Conservation (phyloP, 768 basidiomycete species). For the Sporobolomyces roseus region DNA sequence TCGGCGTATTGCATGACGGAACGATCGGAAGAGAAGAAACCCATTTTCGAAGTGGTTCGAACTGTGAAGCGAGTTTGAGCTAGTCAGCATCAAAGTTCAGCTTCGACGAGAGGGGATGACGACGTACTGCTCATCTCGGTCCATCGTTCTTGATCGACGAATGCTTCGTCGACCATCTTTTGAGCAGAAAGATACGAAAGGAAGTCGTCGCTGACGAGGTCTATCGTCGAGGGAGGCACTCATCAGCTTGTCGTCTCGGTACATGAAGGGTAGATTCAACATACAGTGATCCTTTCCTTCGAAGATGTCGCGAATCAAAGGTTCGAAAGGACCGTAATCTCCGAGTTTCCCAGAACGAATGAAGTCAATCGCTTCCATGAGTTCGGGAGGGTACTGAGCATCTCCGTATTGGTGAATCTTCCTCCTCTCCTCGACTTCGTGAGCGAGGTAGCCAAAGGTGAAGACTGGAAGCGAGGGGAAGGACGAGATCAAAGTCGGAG, state of each 20-base stretch:
- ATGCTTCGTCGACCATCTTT: conserved; percentile 81
- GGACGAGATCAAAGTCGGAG: neutral
- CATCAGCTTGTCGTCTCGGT: neutral
- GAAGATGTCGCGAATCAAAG: conserved; percentile 37
- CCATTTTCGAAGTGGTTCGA: conserved; percentile 62
- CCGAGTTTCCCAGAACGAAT: conserved; percentile 78
- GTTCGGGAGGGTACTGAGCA: conserved; percentile 67
- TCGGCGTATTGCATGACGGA: conserved; percentile 90
- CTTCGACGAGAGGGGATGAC: no score
- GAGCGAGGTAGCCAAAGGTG: conserved; percentile 82
- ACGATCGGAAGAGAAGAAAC: conserved; percentile 92
- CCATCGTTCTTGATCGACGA: conserved; percentile 79
- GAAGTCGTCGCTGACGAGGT: conserved; percentile 82
- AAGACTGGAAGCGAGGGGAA: conserved; percentile 45
- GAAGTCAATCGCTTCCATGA: conserved; percentile 71
- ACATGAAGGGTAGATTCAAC: neutral
- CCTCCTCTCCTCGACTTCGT: conserved; percentile 71
- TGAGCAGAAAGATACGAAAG: conserved; percentile 70
- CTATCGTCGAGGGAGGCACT: neutral
- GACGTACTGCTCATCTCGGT: conserved; percentile 76
- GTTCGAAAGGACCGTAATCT: conserved; percentile 70
- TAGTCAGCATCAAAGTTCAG: neutral
- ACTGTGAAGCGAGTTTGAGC: conserved; percentile 28
- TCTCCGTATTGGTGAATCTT: conserved; percentile 82
- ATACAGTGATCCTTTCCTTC: conserved; percentile 46